A percentile compares a stretch with the other conserved stretches of the same genome.
phyloP scores from a whole-genome alignment of 805 yeast species.

The Sporopachydermia lactativora region DNA sequence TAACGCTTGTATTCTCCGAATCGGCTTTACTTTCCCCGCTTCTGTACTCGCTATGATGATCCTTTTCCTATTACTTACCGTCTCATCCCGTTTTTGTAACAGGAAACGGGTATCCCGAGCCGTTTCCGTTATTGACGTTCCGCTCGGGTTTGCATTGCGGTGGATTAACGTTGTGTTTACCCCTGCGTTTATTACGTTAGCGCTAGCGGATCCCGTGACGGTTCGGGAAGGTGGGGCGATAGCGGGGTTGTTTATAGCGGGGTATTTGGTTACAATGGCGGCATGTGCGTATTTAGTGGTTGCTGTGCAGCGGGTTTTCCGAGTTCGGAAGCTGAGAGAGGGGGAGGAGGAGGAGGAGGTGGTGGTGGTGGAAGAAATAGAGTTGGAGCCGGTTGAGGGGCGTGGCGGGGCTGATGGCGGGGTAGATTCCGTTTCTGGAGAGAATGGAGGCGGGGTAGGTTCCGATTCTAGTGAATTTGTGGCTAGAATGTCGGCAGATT shows the following conservation, averaged over 20 bases:
- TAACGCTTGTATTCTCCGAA: constrained; percentile 29
- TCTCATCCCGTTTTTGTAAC: constrained; percentile 24
- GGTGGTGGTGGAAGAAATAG: constrained; percentile 7
- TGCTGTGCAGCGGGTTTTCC: constrained; percentile 23
- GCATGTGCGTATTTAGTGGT: constrained; percentile 35
- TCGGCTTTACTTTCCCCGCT: constrained; percentile 46
- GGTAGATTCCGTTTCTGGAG: no score
- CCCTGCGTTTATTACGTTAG: constrained; percentile 62
- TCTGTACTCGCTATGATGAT: constrained; percentile 60
- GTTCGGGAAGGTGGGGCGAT: constrained; percentile 59
- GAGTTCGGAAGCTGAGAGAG: constrained; percentile 12
- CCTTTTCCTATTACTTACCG: constrained; percentile 32
- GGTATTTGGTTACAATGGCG: constrained; percentile 39
- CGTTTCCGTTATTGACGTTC: constrained; percentile 32
- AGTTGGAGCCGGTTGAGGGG: neutral
- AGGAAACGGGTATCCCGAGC: constrained; percentile 17
- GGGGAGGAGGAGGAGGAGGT: constrained; percentile 14
- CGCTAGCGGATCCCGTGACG: constrained; percentile 49
- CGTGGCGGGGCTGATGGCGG: constrained; percentile 4
- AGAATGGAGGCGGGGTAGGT: no score
- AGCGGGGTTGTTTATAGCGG: constrained; percentile 58
- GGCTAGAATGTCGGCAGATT: no score
- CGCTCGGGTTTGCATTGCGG: constrained; percentile 51
- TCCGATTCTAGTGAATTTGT: no score
- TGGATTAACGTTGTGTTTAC: constrained; percentile 75